Base-by-base conservation (phyloP, 2,329 filamentous ascomycete species). In the Clarireedia sp. region DNA sequence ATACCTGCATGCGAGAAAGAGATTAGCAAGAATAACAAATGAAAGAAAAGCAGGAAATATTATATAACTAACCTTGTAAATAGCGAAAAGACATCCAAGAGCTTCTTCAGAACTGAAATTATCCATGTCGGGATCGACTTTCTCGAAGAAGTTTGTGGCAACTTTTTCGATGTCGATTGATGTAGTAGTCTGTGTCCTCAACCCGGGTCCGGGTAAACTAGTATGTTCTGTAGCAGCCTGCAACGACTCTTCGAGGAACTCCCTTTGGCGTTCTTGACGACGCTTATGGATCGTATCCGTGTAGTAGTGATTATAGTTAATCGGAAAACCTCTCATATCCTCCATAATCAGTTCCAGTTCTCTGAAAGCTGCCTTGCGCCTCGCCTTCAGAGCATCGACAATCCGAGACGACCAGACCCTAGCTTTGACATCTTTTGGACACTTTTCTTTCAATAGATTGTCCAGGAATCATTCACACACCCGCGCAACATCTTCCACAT, bases 251-350 rank as follows among this genome's bases (percentile, higher is more conserved):
- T 51, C 19, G 10, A 56, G 21, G 3, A 19, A 33, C 55, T 56
- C 16, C 52, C 54, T 43, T 58, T 55, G 14, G 51, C 48, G 33
- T 52, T 49, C 7, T 64, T 61, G 2, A 51, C 55, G 47, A 3
- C 48, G 48, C 17, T 65, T 67, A 0, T 58, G 41, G 10, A 72
- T 58, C 0, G 58, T 69, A 6, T 71, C 64, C 0, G 67, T 69
- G 46, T 67, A 72, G 43, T 69, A 68, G 33, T 71, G 68, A 40
- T 72, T 71, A 49, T 72, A 73, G 12, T 69, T 72, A 6, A 71
- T 67, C 0, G 68, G 67, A 50, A 65, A 66, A 2, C 50, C 55
- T n/a, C 55, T 59, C 8, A 61, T 38, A 54, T 73, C 70, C 9
- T 64, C 54, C 24, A 67, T 51, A 21, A 56, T 26, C 3, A 21